phyloP scores from a whole-genome alignment of 306 rosid species.

The Cercis canadensis region DNA sequence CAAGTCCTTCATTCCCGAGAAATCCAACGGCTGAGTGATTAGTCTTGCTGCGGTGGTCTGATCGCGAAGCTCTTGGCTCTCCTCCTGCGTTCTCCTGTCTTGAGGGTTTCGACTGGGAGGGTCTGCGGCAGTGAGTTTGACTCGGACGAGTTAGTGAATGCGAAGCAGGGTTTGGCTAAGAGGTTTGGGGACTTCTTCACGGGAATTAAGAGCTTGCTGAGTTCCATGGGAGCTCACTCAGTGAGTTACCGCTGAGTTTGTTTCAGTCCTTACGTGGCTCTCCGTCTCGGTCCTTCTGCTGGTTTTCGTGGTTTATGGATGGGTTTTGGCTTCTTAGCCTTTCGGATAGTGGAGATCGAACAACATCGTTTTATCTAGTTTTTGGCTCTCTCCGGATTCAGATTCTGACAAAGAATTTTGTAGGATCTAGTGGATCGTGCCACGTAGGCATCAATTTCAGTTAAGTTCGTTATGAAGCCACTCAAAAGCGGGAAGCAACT shows the following conservation, averaged over 20 bases:
- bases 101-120: slow-evolving; percentile 69
- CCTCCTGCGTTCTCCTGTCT: too few relatives aligned
- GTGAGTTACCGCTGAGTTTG: slow-evolving; percentile 33
- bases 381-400: too few relatives aligned
- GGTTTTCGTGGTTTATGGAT: too few relatives aligned
- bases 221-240: slow-evolving; percentile 51
- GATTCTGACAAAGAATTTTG: too few relatives aligned
- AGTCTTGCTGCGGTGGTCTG: slow-evolving; percentile 64
- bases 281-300: too few relatives aligned
- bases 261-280: not conserved
- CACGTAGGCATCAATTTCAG: not conserved
- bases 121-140: slow-evolving; percentile 33
- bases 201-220: slow-evolving; percentile 42
- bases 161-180: slow-evolving; percentile 30
- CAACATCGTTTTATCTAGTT: not conserved
- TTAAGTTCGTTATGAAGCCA: slow-evolving; percentile 4
- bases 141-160: slow-evolving; percentile 47
- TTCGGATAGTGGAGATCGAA: not conserved
- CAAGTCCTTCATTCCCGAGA: slow-evolving; percentile 63
- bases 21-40: slow-evolving; percentile 50
- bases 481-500: not conserved
- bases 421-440: not conserved
- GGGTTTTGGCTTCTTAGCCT: not conserved
- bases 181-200: slow-evolving; percentile 30
- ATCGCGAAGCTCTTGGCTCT: too few relatives aligned